Evolutionary conservation across 768 basidiomycete species (phyloP).

Genomic region (Hericium rajendrae): DNA sequence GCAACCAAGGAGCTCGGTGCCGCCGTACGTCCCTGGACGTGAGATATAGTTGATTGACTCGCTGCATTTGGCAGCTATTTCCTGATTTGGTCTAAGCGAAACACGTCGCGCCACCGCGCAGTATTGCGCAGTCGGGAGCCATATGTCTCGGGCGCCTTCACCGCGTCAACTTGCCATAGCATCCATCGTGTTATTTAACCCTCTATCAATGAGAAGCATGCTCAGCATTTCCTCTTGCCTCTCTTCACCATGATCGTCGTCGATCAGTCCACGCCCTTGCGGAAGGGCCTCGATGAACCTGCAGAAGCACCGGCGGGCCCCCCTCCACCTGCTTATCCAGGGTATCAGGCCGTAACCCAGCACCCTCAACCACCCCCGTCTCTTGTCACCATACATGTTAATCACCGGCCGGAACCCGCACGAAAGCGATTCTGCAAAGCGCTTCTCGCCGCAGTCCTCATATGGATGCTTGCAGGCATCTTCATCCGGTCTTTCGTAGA

Average conservation of each 20-base stretch:
- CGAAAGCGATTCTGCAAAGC: conserved; percentile 19
- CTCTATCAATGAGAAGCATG: no score
- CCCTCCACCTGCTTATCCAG: conserved; percentile 6
- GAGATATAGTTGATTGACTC: no score
- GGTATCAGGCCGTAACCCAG: not conserved
- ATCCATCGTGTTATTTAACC: no score
- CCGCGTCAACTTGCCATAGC: not conserved
- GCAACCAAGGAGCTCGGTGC: no score
- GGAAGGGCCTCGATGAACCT: not conserved
- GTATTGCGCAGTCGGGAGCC: not conserved
- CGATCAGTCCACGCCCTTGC: not conserved
- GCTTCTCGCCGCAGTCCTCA: conserved; percentile 16
- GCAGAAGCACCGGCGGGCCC: not conserved
- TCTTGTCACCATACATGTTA: not conserved
- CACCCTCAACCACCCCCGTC: not conserved
- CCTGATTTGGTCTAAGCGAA: no score
- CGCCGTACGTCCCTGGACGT: no score
- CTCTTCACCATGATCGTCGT: not conserved
- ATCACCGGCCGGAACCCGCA: conserved; percentile 1
- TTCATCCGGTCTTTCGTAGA: conserved; percentile 5
- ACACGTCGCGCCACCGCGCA: not conserved
- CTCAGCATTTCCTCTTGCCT: not conserved
- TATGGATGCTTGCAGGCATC: conserved; percentile 16
- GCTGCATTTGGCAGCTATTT: no score
- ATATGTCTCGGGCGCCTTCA: not conserved